These are phyloP conservation scores for Psilocybe cubensis DNA, from an alignment of 768 basidiomycete species.

Conservation along the genomic window DNA sequence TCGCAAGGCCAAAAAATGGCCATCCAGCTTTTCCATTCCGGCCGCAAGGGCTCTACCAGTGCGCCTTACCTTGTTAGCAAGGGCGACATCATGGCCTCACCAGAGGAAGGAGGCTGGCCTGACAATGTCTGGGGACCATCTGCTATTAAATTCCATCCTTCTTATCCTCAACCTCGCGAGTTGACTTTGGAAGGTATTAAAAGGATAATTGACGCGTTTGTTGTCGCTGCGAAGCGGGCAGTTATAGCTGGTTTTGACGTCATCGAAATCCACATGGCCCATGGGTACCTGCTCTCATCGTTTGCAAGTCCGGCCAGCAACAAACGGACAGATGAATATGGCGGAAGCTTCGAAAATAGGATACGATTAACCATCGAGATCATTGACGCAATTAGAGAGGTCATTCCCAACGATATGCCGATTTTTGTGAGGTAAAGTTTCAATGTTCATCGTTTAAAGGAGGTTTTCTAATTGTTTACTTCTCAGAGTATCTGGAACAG, in stretches of 20 bases:
- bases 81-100: constrained; percentile 29
- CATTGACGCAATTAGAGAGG: constrained; percentile 61
- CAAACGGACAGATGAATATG: constrained; percentile 70
- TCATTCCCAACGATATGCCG: constrained; percentile 64
- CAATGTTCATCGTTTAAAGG: not conserved
- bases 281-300: constrained; percentile 61
- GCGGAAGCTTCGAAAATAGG: constrained; percentile 76
- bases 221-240: constrained; percentile 51
- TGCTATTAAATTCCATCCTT: constrained; percentile 43
- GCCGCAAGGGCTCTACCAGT: constrained; percentile 70
- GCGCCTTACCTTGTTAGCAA: constrained; percentile 68
- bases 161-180: constrained; percentile 57
- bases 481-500: constrained; percentile 67
- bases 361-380: constrained; percentile 64
- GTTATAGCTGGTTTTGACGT: constrained; percentile 64
- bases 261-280: constrained; percentile 67
- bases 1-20: constrained; percentile 70
- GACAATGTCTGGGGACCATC: constrained; percentile 63
- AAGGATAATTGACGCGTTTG: constrained; percentile 58
- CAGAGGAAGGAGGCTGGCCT: constrained; percentile 51
- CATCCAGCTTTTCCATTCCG: constrained; percentile 78
- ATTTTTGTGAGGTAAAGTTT: constrained; percentile 64
- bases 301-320: constrained; percentile 67
- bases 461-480: no score
- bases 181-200: constrained; percentile 61